Evolutionary conservation across 371 early-diverging fungal species (phyloP), one percentile per base, ranked within the genome.

Genomic region (Thermomucor indicae-seudaticae): DNA sequence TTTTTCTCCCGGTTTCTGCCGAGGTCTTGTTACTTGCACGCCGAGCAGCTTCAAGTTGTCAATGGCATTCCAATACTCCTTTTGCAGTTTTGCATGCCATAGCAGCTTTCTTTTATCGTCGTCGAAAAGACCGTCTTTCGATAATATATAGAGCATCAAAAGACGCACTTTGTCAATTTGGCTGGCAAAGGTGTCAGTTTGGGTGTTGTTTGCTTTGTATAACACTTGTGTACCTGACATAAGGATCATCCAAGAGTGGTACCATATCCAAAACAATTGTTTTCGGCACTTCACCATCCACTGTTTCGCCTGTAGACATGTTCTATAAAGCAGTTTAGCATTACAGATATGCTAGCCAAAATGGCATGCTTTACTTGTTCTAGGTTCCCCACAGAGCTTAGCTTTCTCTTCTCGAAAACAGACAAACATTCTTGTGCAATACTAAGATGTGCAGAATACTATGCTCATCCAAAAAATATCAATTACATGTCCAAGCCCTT

Each of bases 361-460:
- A 27, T 22, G 28, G 32, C 19, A 25, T 22, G 11, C 2, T 25
- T n/a, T 58, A 81, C 84, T 75, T 90, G 91, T 58, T 97, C 96
- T 25, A 96, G 77, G 30, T 82, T 80, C 0, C 90, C 90, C 2
- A 94, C 64, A 7, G 84, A 70, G 28, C 78, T 78, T 20, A 97
- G 69, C 37, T 86, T 86, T 23, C 84, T 76, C 44, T 78, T 72
- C 51, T 91, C 87, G 62, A 94, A 93, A 14, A 77, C 64, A 4
- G 78, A 72, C 76, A 94, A 85, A 60, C 95, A 97, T 56, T 95
- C 90, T 72, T 90, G 87, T 47, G 91, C 89, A 55, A 99, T 87
- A 43, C 87, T 90, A 40, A 96, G 83, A 66, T 99, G 99, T 6
- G 88, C 81, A 32, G 96, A 88, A 64, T 92, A 97, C 84, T 88